phyloP scores from a whole-genome alignment of 1,284 basidiomycete genomes.

The Sanghuangporus baumii region DNA sequence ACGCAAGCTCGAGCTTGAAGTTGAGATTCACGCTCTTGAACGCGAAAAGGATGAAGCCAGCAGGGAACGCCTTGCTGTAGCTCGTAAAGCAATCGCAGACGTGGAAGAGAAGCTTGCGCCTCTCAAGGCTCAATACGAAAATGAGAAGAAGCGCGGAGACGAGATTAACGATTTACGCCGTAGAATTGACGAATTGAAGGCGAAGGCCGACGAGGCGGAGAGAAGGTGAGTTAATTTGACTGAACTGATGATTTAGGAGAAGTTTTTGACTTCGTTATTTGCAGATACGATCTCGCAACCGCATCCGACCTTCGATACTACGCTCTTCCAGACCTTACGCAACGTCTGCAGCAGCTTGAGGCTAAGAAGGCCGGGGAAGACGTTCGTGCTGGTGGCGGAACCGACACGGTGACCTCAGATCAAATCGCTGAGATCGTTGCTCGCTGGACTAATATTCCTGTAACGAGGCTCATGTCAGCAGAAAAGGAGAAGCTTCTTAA shows the following conservation, averaged over 20 bases:
- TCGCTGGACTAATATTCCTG: slow-evolving; percentile 89
- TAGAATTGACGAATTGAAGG: slow-evolving; percentile 88
- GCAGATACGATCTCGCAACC: slow-evolving; percentile 73
- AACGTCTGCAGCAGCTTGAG: slow-evolving; percentile 66
- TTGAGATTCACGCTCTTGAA: slow-evolving; percentile 94
- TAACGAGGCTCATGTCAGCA: slow-evolving; percentile 81
- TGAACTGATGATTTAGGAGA: slow-evolving; percentile 8
- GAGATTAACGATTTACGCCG: slow-evolving; percentile 78
- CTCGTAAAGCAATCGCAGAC: slow-evolving; percentile 78
- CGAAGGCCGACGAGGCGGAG: slow-evolving; percentile 94
- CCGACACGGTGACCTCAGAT: slow-evolving; percentile 82
- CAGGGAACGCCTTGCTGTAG: slow-evolving; percentile 78
- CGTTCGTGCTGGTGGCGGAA: slow-evolving; percentile 43
- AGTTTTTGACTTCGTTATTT: slow-evolving; percentile 2
- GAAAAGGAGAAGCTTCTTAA: slow-evolving; percentile 85
- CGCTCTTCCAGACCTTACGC: slow-evolving; percentile 89
- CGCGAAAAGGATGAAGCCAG: slow-evolving; percentile 89
- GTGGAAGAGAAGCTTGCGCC: slow-evolving; percentile 91
- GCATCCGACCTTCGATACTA: slow-evolving; percentile 92
- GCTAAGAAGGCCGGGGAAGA: slow-evolving; percentile 72
- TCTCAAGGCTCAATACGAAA: slow-evolving; percentile 84
- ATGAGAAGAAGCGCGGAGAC: slow-evolving; percentile 83
- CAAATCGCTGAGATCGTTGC: slow-evolving; percentile 90
- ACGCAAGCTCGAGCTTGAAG: slow-evolving; percentile 87
- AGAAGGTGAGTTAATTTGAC: slow-evolving; percentile 51